These are phyloP conservation scores for Dalbergia cultrata DNA, from an alignment of 306 rosid species.

Conservation along the genomic window DNA sequence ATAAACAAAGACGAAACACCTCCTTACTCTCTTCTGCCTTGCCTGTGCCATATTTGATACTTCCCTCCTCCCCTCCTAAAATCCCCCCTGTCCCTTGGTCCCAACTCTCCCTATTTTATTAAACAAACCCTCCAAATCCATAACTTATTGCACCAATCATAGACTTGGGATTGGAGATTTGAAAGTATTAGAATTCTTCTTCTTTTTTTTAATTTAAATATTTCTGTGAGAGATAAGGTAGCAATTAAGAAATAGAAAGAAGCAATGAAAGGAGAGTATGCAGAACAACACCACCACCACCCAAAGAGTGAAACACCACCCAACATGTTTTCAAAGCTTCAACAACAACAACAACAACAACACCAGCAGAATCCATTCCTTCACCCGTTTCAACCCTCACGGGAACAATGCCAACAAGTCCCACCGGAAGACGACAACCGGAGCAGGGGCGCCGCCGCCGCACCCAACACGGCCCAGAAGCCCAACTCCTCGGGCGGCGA, in stretches of 20 bases:
- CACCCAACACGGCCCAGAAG: slow-evolving; percentile 15
- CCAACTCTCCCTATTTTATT: background rate
- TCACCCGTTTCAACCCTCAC: slow-evolving; percentile 63
- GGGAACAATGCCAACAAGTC: slow-evolving; percentile 52
- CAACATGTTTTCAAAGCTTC: slow-evolving; percentile 85
- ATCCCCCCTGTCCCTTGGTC: background rate
- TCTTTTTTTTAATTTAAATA: no score
- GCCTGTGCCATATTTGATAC: background rate
- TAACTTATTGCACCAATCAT: slow-evolving; percentile 39
- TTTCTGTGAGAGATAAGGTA: background rate
- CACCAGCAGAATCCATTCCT: slow-evolving; percentile 48
- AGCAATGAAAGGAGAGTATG: slow-evolving; percentile 75
- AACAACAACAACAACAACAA: slow-evolving; percentile 46
- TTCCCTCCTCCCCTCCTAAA: background rate
- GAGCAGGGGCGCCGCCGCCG: slow-evolving; percentile 37
- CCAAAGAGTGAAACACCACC: slow-evolving; percentile 51
- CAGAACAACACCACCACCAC: slow-evolving; percentile 52
- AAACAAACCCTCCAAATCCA: slow-evolving; percentile 32
- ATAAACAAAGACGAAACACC: slow-evolving; percentile 54
- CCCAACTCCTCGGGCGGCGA: slow-evolving; percentile 66
- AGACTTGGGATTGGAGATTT: slow-evolving; percentile 35
- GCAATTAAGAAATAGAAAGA: background rate
- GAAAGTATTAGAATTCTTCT: no score
- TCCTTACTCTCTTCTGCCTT: slow-evolving; percentile 1
- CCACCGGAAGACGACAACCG: slow-evolving; percentile 65